These are phyloP conservation scores for Oryza brachyantha DNA, from an alignment of 176 grass and related monocot genomes.

Conservation along the genomic window DNA sequence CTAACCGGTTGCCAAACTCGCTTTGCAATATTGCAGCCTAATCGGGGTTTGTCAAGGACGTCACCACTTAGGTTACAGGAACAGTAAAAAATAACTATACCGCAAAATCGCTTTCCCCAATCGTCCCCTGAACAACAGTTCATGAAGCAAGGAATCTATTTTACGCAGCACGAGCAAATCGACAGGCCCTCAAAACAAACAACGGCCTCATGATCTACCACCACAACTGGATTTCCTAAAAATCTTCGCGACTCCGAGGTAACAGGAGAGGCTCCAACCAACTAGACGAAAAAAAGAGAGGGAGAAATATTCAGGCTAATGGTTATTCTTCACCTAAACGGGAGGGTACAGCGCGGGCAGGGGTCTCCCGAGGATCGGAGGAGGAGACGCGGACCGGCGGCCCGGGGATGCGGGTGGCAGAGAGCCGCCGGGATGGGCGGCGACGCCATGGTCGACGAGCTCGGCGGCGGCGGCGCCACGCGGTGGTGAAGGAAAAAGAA, in stretches of 20 bases:
- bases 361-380: background rate
- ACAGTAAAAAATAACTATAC: no score
- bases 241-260: background rate
- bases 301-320: background rate
- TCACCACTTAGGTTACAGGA: no score
- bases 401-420: background rate
- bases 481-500: background rate
- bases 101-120: background rate
- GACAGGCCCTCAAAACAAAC: background rate
- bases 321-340: conserved; percentile 27
- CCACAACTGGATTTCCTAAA: background rate
- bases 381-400: background rate
- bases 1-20: background rate
- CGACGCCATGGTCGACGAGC: conserved; percentile 33
- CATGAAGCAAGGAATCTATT: conserved; percentile 3
- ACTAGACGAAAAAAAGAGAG: background rate
- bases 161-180: background rate
- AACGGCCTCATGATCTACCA: background rate
- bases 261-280: background rate
- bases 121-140: background rate
- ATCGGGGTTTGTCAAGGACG: background rate
- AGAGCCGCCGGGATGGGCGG: conserved; percentile 24
- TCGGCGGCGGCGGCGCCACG: conserved; percentile 37
- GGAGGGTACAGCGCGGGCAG: background rate
- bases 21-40: background rate